Conservation (phyloP, 805 yeast genomes). For the Cyberlindnera maclurae region DNA sequence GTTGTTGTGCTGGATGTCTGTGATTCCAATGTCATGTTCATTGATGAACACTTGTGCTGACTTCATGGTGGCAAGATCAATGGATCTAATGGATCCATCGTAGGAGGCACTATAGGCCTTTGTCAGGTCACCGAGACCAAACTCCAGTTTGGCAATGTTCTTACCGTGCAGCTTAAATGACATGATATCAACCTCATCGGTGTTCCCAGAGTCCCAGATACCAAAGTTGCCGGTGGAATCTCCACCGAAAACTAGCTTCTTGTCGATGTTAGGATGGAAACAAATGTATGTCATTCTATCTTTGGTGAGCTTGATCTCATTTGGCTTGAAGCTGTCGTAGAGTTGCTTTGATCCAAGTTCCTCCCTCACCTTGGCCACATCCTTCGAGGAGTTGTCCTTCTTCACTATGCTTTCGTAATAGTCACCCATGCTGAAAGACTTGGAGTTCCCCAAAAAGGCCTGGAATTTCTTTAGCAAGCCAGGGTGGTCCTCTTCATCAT, state of each 20-base stretch:
- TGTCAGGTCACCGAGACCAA: slow-evolving; percentile 41
- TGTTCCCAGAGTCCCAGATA: slow-evolving; percentile 64
- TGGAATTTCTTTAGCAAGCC: slow-evolving; percentile 27
- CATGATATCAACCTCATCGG: slow-evolving; percentile 44
- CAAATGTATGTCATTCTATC: slow-evolving; percentile 67
- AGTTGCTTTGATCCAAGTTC: slow-evolving; percentile 46
- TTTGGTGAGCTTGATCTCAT: slow-evolving; percentile 58
- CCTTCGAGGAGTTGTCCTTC: slow-evolving; percentile 29
- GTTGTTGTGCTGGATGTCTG: slow-evolving; percentile 61
- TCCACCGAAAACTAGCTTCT: slow-evolving; percentile 71
- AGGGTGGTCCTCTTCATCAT: slow-evolving; percentile 26
- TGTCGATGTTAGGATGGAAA: slow-evolving; percentile 67
- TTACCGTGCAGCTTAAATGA: slow-evolving; percentile 71
- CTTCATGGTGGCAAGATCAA: slow-evolving; percentile 57
- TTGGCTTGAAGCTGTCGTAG: slow-evolving; percentile 54
- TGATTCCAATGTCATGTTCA: slow-evolving; percentile 55
- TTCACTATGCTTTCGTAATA: slow-evolving; percentile 49
- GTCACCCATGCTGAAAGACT: slow-evolving; percentile 56
- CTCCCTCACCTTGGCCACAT: slow-evolving; percentile 41
- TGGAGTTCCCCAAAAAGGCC: slow-evolving; percentile 21
- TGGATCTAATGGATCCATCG: slow-evolving; percentile 76
- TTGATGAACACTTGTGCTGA: slow-evolving; percentile 57
- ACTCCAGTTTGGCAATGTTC: slow-evolving; percentile 56
- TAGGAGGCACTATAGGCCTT: slow-evolving; percentile 68
- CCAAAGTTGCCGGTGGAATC: slow-evolving; percentile 87